Evolutionary conservation across 805 yeast species (phyloP), one percentile per base, ranked within the genome.

Genomic region (Saccharomycopsis fermentans): DNA sequence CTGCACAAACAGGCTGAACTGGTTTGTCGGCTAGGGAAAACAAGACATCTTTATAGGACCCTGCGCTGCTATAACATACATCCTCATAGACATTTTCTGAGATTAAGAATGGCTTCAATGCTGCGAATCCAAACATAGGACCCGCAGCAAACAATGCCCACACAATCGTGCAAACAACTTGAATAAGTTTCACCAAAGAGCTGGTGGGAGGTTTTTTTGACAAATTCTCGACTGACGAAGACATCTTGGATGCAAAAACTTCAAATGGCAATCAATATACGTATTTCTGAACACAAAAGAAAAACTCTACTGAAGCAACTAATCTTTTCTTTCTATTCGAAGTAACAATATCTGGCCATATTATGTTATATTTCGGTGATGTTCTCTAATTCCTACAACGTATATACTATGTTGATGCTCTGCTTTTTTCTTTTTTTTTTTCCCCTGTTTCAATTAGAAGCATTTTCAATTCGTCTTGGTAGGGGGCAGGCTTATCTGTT

Each of bases 131-230:
- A 75, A 91, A 91, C n/a, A 91, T 83, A 0, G 95, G 90, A 9
- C 97, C 98, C 0, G 96, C 97, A 0, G 96, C 90, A 52, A 90
- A 75, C 17, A 91, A 72, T 72, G 97, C 91, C 96, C 96, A 91
- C 0, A 77, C 58, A 26, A 89, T 81, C 40, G 97, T 92, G 71
- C 96, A 87, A 2, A 67, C 52, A 12, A 87, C 79, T 68, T 90
- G 96, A 1, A 76, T 58, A 9, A 76, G 56, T 53, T 62, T 55
- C 17, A 43, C 29, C 6, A 43, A 24, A 6, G 29, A 4, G 26
- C 29, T 57, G 55, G 14, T 58, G 14, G 50, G 17, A 43, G 43
- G 56, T 11, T 12, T 43, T 58, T 54, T 60, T 54, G 52, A 50
- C 56, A 16, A 29, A 16, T 12, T 19, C 17, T 11, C 29, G 24